Base-by-base conservation (phyloP, 805 yeast genomes). In the Candida tibetensis region DNA sequence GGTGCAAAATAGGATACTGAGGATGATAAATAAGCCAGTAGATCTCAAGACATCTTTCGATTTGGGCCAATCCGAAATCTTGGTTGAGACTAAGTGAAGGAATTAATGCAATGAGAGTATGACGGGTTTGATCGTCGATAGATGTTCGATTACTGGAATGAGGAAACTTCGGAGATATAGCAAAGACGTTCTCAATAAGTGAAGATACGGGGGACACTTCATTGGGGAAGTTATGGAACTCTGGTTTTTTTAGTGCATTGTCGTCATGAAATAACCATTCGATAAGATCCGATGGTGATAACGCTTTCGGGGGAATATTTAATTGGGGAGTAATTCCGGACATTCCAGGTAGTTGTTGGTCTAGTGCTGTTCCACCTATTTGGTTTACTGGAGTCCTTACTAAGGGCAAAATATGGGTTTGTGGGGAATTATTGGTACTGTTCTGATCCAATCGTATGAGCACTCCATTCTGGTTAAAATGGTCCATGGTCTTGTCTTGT, bases 191-290 rank as follows among this genome's bases (percentile, higher is more conserved):
- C 31, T 42, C 46, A n/a, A 42, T 31, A n/a, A 40, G 27, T 15
- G 39, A 36, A 10, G 39, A 31, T 3, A 40, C 30, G 4, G 43
- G 30, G 5, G 43, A 36, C 5, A 32, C 34, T 12, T 36, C 40
- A 23, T 36, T 35, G 37, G 40, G 36, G 27, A 40, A 32, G 17
- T 30, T 28, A 18, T 32, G 32, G 13, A 36, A 36, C 21, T 40
- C 43, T 4, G 30, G 35, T 2, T 19, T 22, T 7, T 25, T 21
- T 13, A 30, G 26, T 2, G 26, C 32, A 8, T 34, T 26, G 18
- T 59, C 57, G 18, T 55, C 53, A 25, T 53, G 53, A 29, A 58
- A 58, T 2, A 60, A 42, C 64, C 62, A 59, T 31, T 59, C 64
- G 15, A 58, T 57, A 36, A 60, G 41, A 31, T 60, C 61, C 3